Evolutionary conservation across 148 eudicot genomes (phyloP).

Genomic region (Amaranthus cruentus): DNA sequence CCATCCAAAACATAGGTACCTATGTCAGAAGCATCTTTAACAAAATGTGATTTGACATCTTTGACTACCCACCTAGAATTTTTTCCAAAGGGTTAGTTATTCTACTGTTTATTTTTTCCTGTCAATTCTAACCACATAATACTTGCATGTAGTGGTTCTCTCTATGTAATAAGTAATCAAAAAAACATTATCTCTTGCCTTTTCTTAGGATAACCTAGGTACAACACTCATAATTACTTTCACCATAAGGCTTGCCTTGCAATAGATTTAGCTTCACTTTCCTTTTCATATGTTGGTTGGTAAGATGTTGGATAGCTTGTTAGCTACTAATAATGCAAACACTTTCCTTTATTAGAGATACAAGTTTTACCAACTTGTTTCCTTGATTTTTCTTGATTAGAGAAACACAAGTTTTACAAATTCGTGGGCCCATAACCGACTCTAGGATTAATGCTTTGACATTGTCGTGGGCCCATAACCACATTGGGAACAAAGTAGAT

Average conservation of each 20-base stretch:
- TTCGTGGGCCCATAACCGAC: neutral
- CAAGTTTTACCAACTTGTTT: neutral
- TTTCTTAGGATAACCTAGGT: neutral
- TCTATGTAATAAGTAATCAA: neutral
- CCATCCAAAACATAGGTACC: too few species aligned
- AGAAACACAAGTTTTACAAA: neutral
- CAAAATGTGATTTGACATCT: too few species aligned
- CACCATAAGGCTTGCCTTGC: neutral
- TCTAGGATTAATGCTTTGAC: too few species aligned
- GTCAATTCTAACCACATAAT: neutral
- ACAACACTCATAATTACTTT: neutral
- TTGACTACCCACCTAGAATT: neutral
- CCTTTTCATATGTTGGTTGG: neutral
- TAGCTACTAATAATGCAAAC: constrained; percentile 2
- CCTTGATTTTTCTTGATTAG: neutral
- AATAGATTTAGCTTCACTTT: neutral
- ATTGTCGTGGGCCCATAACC: too few species aligned
- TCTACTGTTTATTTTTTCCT: neutral
- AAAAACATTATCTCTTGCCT: too few species aligned
- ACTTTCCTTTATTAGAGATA: neutral
- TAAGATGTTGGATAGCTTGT: neutral
- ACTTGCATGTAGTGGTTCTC: neutral
- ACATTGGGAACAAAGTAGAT: too few species aligned
- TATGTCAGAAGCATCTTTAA: too few species aligned
- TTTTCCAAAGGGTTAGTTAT: neutral